Base-by-base conservation (phyloP, 768 basidiomycete genomes). In the Mycena latifolia region DNA sequence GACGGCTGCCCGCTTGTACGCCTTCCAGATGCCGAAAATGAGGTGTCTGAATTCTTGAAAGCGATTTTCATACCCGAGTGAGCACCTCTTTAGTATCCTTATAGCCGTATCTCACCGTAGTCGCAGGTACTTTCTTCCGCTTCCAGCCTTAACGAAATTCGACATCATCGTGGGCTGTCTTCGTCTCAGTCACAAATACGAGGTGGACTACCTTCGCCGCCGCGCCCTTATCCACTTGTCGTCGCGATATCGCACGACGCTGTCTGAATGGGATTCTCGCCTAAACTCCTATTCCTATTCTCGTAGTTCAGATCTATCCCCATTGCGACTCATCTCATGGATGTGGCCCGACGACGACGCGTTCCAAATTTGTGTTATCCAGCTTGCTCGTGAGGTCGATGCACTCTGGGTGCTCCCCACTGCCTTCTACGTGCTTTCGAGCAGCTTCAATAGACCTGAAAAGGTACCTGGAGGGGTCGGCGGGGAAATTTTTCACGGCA, bases 151-250 rank as follows among this genome's bases (percentile, higher is more conserved):
- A 35, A 66, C 65, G 4, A 25, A 35, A 28, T 61, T 55, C 28
- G 52, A 47, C 14, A 51, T 20, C 3, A 11, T 61, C 27, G 29
- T 28, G 9, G 43, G 53, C 1, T 66, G 65, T 43, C 65, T 66
- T 15, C 58, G 65, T 4, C 59, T 66, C 27, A 45, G 58, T 14
- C 58, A 66, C 39, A 66, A 66, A 24, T 66, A 66, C 39, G 58
- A 17, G 9, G 54, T 61, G 29, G 52, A 55, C 18, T 47, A 50
- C 45, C 50, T 65, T 14, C 64, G 64, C 17, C 57, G 52, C 11
- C 41, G 45, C 4, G 64, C 64, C 11, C 52, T 65, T n/a, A 35
- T 59, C 22, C 57, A 65, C 53, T 29, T 65, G 3, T 53, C 56
- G 2, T 51, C 37, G 11, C 18, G 43, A 10, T 45, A 33, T 31